phyloP scores from a whole-genome alignment of 1,284 basidiomycete genomes.

The Sutorius eximius region DNA sequence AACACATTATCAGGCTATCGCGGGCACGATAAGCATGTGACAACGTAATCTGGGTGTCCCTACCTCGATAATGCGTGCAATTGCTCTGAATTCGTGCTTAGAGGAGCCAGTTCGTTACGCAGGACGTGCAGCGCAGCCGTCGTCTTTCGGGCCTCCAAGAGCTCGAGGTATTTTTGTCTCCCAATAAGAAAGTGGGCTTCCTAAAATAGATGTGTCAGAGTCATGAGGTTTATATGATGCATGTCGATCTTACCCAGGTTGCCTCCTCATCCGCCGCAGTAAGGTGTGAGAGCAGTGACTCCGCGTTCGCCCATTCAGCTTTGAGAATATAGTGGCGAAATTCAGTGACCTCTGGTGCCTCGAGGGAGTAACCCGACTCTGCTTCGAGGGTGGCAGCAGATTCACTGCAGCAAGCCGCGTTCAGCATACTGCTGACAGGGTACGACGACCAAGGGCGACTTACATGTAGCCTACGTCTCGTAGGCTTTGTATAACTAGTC shows the following conservation, averaged over 20 bases:
- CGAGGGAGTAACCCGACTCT: slow-evolving; percentile 91
- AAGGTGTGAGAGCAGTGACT: slow-evolving; percentile 66
- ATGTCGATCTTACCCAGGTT: slow-evolving; percentile 53
- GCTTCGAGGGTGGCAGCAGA: slow-evolving; percentile 86
- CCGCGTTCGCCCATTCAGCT: slow-evolving; percentile 84
- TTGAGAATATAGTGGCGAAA: slow-evolving; percentile 83
- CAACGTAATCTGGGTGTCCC: neutral
- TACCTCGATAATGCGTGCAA: slow-evolving; percentile 86
- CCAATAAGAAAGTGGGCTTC: slow-evolving; percentile 85
- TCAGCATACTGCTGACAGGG: slow-evolving; percentile 16
- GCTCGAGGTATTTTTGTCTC: slow-evolving; percentile 95
- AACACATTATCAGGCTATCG: slow-evolving; percentile 84
- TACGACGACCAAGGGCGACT: slow-evolving; percentile 39
- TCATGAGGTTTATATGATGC: slow-evolving; percentile 3
- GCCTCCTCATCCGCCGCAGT: slow-evolving; percentile 67
- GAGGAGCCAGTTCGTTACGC: slow-evolving; percentile 82
- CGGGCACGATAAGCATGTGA: slow-evolving; percentile 13
- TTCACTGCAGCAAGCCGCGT: slow-evolving; percentile 52
- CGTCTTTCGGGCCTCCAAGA: slow-evolving; percentile 82
- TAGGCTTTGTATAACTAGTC: slow-evolving; percentile 88
- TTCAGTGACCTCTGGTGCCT: slow-evolving; percentile 74
- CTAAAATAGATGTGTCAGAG: slow-evolving; percentile 42
- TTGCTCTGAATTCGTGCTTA: slow-evolving; percentile 74
- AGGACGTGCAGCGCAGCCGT: slow-evolving; percentile 85
- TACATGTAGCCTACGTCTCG: slow-evolving; percentile 92